Conservation (phyloP, 345 rosid species). For the Brassica carinata region DNA sequence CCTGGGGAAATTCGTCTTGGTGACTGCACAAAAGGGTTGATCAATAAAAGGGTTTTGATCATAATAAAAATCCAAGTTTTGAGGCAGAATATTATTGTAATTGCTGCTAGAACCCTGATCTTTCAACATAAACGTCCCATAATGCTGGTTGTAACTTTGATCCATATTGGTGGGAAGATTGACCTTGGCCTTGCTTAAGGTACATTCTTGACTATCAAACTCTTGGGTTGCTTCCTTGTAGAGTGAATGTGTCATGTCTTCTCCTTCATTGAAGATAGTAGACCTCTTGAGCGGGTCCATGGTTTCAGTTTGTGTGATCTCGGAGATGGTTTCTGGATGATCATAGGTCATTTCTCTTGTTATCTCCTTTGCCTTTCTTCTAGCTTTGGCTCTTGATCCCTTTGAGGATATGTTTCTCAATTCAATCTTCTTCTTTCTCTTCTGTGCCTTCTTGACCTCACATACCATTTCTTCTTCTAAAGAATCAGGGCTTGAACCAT, state of each 20-base stretch:
- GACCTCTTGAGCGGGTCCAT: conserved; percentile 39
- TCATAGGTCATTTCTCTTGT: conserved; percentile 46
- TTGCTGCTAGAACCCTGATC: conserved; percentile 42
- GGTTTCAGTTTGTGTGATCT: conserved; percentile 36
- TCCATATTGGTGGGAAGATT: conserved; percentile 31
- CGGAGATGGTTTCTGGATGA: conserved; percentile 30
- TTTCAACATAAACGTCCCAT: conserved; percentile 34
- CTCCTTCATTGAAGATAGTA: conserved; percentile 26
- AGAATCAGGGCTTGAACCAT: conserved; percentile 31
- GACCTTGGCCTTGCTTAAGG: conserved; percentile 38
- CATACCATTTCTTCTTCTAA: conserved; percentile 19
- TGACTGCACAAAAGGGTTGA: conserved; percentile 42
- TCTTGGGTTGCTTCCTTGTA: conserved; percentile 26
- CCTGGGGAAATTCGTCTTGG: conserved; percentile 43
- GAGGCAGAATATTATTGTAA: conserved; percentile 45
- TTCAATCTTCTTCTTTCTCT: conserved; percentile 36
- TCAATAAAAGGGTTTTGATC: conserved; percentile 43
- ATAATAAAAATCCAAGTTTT: conserved; percentile 49
- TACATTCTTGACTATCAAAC: conserved; percentile 32
- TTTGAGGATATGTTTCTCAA: conserved; percentile 29
- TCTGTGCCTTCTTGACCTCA: conserved; percentile 28
- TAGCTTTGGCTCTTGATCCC: conserved; percentile 55
- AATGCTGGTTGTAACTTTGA: conserved; percentile 41
- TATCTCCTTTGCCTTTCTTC: conserved; percentile 64
- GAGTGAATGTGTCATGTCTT: conserved; percentile 28